These are phyloP conservation scores for Sphagnum tenellum DNA, from an alignment of 225 moss, liverwort and hornwort species.

Conservation along the genomic window DNA sequence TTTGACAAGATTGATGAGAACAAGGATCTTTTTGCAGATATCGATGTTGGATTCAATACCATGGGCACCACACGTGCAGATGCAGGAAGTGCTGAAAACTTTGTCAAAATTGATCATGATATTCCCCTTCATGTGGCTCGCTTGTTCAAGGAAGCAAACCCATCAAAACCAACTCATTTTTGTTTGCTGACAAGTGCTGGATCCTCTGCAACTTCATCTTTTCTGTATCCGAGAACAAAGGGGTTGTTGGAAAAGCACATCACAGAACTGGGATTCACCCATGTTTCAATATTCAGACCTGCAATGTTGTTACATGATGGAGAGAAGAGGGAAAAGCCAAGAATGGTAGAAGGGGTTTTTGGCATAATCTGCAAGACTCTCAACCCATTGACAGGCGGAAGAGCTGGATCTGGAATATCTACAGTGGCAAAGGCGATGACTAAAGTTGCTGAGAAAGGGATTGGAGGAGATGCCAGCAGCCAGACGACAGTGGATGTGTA, in stretches of 20 bases:
- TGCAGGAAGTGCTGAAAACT: constrained; percentile 38
- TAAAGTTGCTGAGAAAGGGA: constrained; percentile 25
- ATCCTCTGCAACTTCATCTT: constrained; percentile 25
- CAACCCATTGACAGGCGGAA: constrained; percentile 27
- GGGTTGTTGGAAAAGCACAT: constrained; percentile 40
- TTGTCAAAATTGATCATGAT: constrained; percentile 43
- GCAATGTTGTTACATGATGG: constrained; percentile 31
- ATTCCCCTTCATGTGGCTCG: constrained; percentile 36
- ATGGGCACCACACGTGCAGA: constrained; percentile 42
- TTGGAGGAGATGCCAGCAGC: constrained; percentile 2
- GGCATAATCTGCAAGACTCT: constrained; percentile 19
- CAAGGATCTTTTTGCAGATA: constrained; percentile 30
- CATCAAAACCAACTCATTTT: constrained; percentile 29
- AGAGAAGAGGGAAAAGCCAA: constrained; percentile 33
- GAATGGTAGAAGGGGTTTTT: constrained; percentile 12
- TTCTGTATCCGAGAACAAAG: constrained; percentile 37
- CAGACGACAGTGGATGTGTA: constrained; percentile 22
- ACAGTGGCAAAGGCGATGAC: constrained; percentile 34
- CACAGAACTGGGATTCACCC: constrained; percentile 21
- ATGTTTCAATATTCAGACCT: constrained; percentile 35
- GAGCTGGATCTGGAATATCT: constrained; percentile 6
- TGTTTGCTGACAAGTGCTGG: constrained; percentile 14
- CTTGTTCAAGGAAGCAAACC: constrained; percentile 44
- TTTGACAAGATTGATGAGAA: constrained; percentile 45
- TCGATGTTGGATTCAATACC: constrained; percentile 48